phyloP scores from a whole-genome alignment of 2,329 filamentous ascomycete genomes.

The Septoria petroselini region DNA sequence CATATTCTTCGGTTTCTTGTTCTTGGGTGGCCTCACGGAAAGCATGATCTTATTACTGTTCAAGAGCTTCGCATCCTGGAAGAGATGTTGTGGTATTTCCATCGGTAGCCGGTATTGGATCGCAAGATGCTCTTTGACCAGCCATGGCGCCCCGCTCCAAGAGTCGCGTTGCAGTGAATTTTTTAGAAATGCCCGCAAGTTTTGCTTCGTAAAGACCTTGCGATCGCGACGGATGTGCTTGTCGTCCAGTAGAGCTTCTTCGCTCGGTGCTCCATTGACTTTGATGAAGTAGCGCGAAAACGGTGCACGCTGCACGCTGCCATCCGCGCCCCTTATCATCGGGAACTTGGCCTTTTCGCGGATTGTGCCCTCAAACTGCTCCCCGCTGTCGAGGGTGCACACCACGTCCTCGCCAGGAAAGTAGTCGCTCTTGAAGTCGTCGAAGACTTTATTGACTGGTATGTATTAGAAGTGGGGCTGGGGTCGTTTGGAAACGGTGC shows the following conservation, averaged over 20 bases:
- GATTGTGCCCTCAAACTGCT: slow-evolving; percentile 62
- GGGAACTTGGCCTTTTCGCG: slow-evolving; percentile 80
- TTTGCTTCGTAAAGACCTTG: slow-evolving; percentile 90
- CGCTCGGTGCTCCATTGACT: slow-evolving; percentile 60
- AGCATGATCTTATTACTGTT: slow-evolving; percentile 30
- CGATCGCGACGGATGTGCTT: slow-evolving; percentile 81
- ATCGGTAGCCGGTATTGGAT: slow-evolving; percentile 80
- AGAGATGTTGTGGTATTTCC: slow-evolving; percentile 77
- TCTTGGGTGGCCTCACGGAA: slow-evolving; percentile 27
- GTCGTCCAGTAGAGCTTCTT: slow-evolving; percentile 77
- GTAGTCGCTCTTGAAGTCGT: slow-evolving; percentile 75
- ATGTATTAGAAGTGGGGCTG: slow-evolving; percentile 3
- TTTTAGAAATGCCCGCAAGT: slow-evolving; percentile 90
- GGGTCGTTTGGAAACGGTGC: slow-evolving; percentile 27
- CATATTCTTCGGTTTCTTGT: slow-evolving; percentile 27
- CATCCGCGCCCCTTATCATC: slow-evolving; percentile 60
- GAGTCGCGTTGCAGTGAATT: slow-evolving; percentile 88
- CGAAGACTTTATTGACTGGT: slow-evolving; percentile 58
- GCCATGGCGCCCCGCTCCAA: slow-evolving; percentile 95
- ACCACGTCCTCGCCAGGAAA: slow-evolving; percentile 84
- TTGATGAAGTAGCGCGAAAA: slow-evolving; percentile 79
- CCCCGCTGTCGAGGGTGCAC: slow-evolving; percentile 66
- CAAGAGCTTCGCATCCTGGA: slow-evolving; percentile 67
- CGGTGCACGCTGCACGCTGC: slow-evolving; percentile 62
- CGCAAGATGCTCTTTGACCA: slow-evolving; percentile 84